Conservation (phyloP, 2,329 filamentous ascomycete species). For the Colletotrichum sp. region DNA sequence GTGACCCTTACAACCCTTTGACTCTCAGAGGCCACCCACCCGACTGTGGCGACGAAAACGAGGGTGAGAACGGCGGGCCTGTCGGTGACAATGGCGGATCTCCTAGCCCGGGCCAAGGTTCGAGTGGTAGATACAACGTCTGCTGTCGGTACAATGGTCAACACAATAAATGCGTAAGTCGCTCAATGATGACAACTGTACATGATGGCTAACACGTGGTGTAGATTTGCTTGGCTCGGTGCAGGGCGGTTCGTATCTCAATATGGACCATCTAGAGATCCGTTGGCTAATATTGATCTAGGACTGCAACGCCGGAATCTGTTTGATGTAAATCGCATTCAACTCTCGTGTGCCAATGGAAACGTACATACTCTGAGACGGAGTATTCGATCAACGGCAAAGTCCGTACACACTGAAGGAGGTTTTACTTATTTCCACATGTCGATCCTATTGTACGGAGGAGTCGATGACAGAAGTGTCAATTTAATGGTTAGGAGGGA, state of each 20-base stretch:
- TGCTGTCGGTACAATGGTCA: background rate
- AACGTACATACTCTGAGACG: background rate
- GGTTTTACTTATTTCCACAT: background rate
- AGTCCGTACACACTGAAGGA: background rate
- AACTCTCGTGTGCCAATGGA: background rate
- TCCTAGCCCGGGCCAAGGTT: background rate
- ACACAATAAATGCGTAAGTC: background rate
- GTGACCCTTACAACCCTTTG: background rate
- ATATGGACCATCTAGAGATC: rapidly evolving
- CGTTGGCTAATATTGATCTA: background rate
- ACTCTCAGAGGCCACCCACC: background rate
- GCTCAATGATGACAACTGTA: background rate
- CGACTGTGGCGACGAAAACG: background rate
- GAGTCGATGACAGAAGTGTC: background rate
- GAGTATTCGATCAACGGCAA: background rate
- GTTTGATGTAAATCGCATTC: background rate
- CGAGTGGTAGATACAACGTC: background rate
- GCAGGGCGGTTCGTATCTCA: background rate
- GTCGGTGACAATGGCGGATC: background rate
- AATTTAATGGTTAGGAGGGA: background rate
- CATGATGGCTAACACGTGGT: background rate
- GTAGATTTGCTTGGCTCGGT: background rate
- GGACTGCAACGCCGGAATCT: background rate
- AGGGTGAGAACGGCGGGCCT: background rate
- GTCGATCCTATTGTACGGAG: background rate